Evolutionary conservation across 768 basidiomycete species (phyloP), one percentile per base, ranked within the genome.

Genomic region (Cubamyces lactineus): DNA sequence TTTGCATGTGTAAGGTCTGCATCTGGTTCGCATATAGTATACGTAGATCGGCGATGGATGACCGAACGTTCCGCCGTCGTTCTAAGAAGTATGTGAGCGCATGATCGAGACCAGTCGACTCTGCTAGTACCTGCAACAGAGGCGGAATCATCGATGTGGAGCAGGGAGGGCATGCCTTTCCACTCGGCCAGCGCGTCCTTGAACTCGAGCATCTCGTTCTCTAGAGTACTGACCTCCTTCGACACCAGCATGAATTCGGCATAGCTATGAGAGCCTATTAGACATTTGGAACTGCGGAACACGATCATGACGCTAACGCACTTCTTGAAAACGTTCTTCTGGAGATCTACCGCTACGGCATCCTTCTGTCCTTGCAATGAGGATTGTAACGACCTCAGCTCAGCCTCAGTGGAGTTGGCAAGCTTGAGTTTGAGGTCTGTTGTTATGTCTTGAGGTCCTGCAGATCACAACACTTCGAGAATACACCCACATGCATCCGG

Each of bases 121-220:
- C 54, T 23, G 17, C 1, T 50, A 71, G 34, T 77, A 80, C 82
- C 81, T 30, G 88, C 82, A 30, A 81, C 81, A 19, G 85, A 86
- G 41, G 86, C 85, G 16, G 87, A 87, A 70, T 91, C 94, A 53
- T 94, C 91, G 60, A 98, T 89, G 66, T 96, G 93, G 17, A 99
- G 81, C 19, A 94, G 82, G 7, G 94, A 92, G 0, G 97, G 96
- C 84, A 98, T 94, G 57, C 86, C 86, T 74, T 96, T 95, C 90
- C 96, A 98, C 71, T 99, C 97, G 13, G 91, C 88, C 3, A 98
- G 81, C 6, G 91, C 84, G 57, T 96, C 94, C 74, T 97, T 98
- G 73, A 99, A 85, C 70, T 98, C 96, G 30, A 98, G 83, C 90
- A 98, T 92, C 74, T 98, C 96, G 70, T 95, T 96, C 78, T 99